A percentile compares a stretch with the other conserved stretches of the same genome.
phyloP scores from a whole-genome alignment of 371 early-diverging fungal genomes.

The Mucor racemosus region DNA sequence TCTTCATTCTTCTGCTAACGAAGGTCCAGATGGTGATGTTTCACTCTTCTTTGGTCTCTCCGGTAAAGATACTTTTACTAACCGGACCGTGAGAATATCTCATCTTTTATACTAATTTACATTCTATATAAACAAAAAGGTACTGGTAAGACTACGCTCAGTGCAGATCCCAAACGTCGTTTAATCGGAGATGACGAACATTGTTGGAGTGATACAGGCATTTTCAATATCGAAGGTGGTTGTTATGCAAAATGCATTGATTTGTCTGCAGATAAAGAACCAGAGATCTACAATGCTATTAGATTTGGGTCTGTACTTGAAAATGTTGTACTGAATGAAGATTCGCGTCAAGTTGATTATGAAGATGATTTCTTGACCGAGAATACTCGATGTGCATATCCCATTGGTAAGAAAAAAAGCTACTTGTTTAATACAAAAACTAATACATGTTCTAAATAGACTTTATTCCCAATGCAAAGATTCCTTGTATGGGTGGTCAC shows the following conservation, averaged over 20 bases:
- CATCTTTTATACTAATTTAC: background rate
- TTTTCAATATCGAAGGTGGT: conserved; percentile 98
- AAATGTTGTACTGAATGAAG: conserved; percentile 89
- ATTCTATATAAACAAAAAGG: conserved; percentile 33
- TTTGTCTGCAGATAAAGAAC: conserved; percentile 94
- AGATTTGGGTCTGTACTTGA: conserved; percentile 96
- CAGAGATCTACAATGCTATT: conserved; percentile 96
- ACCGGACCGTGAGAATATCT: background rate
- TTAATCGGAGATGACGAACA: conserved; percentile 99
- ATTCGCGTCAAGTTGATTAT: conserved; percentile 89
- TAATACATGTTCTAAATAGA: conserved; percentile 32
- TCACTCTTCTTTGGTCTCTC: conserved; percentile 98
- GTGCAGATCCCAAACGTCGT: conserved; percentile 91
- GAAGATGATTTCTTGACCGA: conserved; percentile 85
- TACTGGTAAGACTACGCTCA: conserved; percentile 97
- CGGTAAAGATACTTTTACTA: conserved; percentile 32
- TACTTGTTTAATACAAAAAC: background rate
- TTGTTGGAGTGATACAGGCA: conserved; percentile 95
- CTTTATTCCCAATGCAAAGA: conserved; percentile 94
- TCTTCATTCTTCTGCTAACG: conserved; percentile 96
- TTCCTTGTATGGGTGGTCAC: conserved; percentile 93
- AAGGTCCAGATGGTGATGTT: conserved; percentile 90
- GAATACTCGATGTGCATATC: conserved; percentile 97
- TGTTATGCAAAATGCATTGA: conserved; percentile 98
- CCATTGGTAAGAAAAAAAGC: conserved; percentile 55